phyloP scores from a whole-genome alignment of 176 grass and related monocot genomes.

The Musa itinerans region DNA sequence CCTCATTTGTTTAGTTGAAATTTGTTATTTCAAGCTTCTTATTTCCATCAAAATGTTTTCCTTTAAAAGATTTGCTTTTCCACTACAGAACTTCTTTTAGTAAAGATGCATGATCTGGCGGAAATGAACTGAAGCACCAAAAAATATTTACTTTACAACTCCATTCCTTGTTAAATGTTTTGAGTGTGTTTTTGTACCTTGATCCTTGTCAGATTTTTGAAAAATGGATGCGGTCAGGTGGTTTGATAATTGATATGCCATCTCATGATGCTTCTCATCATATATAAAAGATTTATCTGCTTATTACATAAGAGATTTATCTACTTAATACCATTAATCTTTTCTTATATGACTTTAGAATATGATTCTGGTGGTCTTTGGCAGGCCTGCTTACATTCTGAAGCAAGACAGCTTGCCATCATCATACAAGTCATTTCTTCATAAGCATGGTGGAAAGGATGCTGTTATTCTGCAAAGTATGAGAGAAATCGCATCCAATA shows the following conservation, averaged over 20 bases:
- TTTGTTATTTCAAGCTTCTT: background rate
- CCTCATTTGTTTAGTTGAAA: background rate
- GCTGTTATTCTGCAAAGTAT: constrained; percentile 62
- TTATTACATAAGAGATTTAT: background rate
- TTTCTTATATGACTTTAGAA: background rate
- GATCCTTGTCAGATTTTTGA: background rate
- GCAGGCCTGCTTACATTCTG: constrained; percentile 81
- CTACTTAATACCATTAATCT: too few species aligned
- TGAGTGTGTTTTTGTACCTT: background rate
- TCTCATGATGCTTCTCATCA: background rate
- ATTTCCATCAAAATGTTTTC: background rate
- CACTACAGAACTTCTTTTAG: background rate
- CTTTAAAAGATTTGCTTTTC: background rate
- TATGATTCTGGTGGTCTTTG: background rate
- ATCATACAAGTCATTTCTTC: constrained; percentile 83
- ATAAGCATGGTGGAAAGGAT: constrained; percentile 89
- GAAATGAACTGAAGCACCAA: background rate
- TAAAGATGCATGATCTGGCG: too few species aligned
- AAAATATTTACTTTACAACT: background rate
- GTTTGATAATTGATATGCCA: background rate
- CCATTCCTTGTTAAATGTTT: background rate
- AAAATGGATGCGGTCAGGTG: background rate
- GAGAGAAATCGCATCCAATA: constrained; percentile 65
- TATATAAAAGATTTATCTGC: background rate
- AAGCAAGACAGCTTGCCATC: constrained; percentile 81